Percentiles rank a stretch among this genome's conserved stretches.
phyloP scores from a whole-genome alignment of 1,284 basidiomycete genomes.

The Pisolithus thermaeus region DNA sequence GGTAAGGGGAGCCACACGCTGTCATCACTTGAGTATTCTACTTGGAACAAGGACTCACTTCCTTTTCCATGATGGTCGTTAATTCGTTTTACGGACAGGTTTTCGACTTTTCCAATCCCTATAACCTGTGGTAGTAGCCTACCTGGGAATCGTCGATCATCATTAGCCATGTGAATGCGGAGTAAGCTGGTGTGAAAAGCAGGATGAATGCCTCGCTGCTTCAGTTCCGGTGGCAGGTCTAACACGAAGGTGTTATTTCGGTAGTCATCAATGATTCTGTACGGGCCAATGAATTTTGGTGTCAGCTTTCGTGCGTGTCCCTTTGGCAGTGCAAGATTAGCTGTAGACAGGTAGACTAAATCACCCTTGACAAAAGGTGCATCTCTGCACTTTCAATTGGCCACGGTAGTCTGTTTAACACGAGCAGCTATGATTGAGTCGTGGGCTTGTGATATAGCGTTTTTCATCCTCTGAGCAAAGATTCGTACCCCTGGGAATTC shows the following conservation, averaged over 20 bases:
- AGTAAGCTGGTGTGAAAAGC: not conserved
- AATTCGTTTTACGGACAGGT: not conserved
- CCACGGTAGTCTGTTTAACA: conserved; percentile 24
- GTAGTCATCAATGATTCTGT: conserved; percentile 20
- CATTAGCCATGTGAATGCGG: too few relatives aligned
- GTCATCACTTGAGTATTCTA: too few relatives aligned
- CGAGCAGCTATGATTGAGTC: conserved; percentile 25
- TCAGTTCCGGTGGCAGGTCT: conserved; percentile 24
- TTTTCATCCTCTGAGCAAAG: conserved; percentile 22
- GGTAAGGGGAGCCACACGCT: too few relatives aligned
- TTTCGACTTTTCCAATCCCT: not conserved
- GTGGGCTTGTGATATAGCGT: conserved; percentile 20
- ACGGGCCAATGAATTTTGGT: conserved; percentile 33
- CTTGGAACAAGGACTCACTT: too few relatives aligned
- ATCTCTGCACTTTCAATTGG: conserved; percentile 17
- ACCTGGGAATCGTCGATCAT: too few relatives aligned
- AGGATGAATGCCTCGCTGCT: conserved; percentile 23
- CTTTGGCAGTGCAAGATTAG: conserved; percentile 29
- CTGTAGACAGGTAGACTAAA: conserved; percentile 31
- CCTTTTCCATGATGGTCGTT: too few relatives aligned
- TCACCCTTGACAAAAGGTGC: conserved; percentile 19
- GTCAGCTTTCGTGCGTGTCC: conserved; percentile 26
- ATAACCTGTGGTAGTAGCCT: too few relatives aligned
- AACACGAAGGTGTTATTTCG: conserved; percentile 25
- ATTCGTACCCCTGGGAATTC: conserved; percentile 20